These are phyloP conservation scores for Thamnidium elegans DNA, from an alignment of 192 early-diverging fungal genomes.

Conservation along the genomic window DNA sequence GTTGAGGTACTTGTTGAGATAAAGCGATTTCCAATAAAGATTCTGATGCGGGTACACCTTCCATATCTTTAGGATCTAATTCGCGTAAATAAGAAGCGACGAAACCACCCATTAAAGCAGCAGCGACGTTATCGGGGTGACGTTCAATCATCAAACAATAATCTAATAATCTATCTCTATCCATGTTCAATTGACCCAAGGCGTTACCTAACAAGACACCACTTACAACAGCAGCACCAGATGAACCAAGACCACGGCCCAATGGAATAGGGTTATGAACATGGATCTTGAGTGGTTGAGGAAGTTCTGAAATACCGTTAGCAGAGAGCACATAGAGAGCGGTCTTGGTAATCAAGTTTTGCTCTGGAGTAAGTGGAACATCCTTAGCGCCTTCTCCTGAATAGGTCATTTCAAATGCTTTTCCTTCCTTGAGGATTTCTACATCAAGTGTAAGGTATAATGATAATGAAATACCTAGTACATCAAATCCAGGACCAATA, in stretches of 20 bases:
- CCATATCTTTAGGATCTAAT: constrained; percentile 43
- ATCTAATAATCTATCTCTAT: constrained; percentile 82
- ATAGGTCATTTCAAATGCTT: constrained; percentile 51
- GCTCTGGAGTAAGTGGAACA: constrained; percentile 73
- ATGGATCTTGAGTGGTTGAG: constrained; percentile 62
- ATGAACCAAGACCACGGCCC: constrained; percentile 95
- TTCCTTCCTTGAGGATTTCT: constrained; percentile 12
- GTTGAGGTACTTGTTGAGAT: constrained; percentile 40
- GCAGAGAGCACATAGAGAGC: constrained; percentile 85
- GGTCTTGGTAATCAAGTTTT: constrained; percentile 91
- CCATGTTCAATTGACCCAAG: constrained; percentile 64
- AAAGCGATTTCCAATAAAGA: constrained; percentile 35
- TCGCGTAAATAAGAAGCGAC: constrained; percentile 81
- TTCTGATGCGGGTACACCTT: constrained; percentile 50
- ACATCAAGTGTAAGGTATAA: constrained; percentile 77
- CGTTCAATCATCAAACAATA: constrained; percentile 90
- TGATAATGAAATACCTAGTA: constrained; percentile 88
- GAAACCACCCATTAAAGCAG: constrained; percentile 93
- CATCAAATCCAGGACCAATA: constrained; percentile 97
- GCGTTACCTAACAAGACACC: constrained; percentile 84
- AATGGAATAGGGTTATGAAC: constrained; percentile 93
- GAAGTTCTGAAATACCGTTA: constrained; percentile 59
- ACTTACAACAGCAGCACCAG: constrained; percentile 93
- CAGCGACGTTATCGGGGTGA: constrained; percentile 97
- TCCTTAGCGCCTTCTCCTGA: constrained; percentile 65